Evolutionary conservation across 78 protist genomes (phyloP).

Genomic region (Dictyostelium citrinum): DNA sequence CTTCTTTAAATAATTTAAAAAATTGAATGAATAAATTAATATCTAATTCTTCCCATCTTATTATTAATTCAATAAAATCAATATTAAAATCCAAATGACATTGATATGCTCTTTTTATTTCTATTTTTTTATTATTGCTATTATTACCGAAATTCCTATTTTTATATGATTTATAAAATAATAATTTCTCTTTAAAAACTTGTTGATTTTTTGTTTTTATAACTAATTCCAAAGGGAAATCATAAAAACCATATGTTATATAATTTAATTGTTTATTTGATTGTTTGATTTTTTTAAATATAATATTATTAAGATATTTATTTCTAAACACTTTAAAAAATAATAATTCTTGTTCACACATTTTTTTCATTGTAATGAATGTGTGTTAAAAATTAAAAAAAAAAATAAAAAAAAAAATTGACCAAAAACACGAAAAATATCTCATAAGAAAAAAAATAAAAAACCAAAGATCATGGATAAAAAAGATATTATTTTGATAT

Average conservation of each 20-base stretch:
- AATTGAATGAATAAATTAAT: neutral
- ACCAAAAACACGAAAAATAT: too few relatives aligned
- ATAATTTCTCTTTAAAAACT: neutral
- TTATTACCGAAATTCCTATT: neutral
- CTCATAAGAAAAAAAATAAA: too few relatives aligned
- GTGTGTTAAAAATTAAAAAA: neutral
- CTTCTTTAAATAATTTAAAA: neutral
- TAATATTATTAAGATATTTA: neutral
- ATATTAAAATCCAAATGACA: neutral
- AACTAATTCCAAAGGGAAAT: neutral
- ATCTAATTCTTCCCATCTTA: neutral
- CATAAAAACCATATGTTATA: neutral
- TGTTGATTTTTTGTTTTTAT: neutral
- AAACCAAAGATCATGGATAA: too few relatives aligned
- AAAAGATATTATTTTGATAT: too few relatives aligned
- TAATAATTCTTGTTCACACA: neutral
- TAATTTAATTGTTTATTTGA: neutral
- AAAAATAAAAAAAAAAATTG: neutral
- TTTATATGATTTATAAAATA: neutral
- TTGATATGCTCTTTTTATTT: neutral
- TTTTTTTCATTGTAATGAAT: neutral
- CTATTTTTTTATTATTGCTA: neutral
- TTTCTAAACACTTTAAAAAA: neutral
- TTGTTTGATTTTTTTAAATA: neutral
- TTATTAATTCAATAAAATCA: neutral